These are phyloP conservation scores for Ustilago curta DNA, from an alignment of 1,284 basidiomycete genomes.

Conservation along the genomic window DNA sequence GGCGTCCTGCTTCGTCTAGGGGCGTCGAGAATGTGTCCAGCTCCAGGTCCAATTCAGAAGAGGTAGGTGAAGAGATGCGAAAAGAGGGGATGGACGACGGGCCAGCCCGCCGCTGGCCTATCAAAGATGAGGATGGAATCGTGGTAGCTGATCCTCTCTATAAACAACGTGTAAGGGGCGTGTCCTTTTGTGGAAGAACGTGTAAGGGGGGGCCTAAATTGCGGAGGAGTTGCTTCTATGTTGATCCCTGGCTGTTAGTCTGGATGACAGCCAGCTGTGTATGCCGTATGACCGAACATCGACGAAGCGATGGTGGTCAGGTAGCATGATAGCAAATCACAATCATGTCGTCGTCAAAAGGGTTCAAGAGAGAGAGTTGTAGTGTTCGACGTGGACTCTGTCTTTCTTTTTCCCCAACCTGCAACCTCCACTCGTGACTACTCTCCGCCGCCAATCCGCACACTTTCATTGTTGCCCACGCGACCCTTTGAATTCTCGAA, in stretches of 20 bases:
- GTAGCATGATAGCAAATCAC: background rate
- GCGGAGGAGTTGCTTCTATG: no score
- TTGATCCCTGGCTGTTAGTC: no score
- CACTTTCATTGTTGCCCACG: background rate
- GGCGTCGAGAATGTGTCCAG: conserved; percentile 34
- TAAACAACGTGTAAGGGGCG: background rate
- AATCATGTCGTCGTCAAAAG: background rate
- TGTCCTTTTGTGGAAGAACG: no score
- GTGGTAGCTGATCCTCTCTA: background rate
- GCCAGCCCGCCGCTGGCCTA: conserved; percentile 23
- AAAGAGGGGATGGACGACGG: conserved; percentile 36
- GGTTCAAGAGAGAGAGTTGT: no score
- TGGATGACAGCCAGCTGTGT: no score
- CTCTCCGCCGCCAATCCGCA: background rate
- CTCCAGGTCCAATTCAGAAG: conserved; percentile 29
- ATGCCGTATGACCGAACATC: no score
- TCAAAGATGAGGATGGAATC: conserved; percentile 21
- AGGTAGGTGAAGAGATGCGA: conserved; percentile 33
- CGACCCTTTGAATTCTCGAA: background rate
- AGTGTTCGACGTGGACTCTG: background rate
- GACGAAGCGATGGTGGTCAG: background rate
- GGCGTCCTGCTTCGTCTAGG: background rate
- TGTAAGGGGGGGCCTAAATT: background rate
- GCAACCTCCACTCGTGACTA: conserved; percentile 1
- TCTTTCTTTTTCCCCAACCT: background rate